Conservation (phyloP, 495 filamentous ascomycete genomes). For the Podospora fimiseda region DNA sequence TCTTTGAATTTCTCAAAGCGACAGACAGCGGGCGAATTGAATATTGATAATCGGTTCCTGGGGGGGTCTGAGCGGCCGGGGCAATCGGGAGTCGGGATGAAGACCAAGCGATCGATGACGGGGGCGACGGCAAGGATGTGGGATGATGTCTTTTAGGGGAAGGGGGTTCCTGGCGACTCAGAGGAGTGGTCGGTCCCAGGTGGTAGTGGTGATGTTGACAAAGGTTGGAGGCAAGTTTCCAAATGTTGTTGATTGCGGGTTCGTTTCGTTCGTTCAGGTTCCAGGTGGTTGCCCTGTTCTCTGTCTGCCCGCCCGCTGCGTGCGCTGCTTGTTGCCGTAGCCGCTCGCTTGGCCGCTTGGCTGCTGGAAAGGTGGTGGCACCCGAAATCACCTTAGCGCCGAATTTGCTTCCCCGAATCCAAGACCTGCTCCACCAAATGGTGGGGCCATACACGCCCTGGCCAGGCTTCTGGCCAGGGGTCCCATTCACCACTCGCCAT, state of each 20-base stretch:
- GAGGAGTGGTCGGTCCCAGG: background rate
- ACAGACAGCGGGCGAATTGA: background rate
- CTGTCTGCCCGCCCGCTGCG: background rate
- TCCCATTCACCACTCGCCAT: background rate
- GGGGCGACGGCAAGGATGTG: background rate
- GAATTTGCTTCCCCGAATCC: background rate
- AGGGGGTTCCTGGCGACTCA: constrained; percentile 8
- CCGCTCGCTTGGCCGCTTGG: constrained; percentile 15
- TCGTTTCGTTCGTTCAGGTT: constrained; percentile 5
- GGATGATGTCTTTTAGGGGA: background rate
- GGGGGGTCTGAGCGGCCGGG: background rate
- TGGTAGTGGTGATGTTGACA: background rate
- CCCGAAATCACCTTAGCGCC: constrained; percentile 12
- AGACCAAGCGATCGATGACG: background rate
- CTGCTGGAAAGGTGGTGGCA: constrained; percentile 1
- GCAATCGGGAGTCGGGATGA: background rate
- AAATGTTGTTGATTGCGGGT: constrained; percentile 14
- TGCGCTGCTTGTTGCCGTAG: constrained; percentile 12
- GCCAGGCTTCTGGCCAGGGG: constrained; percentile 5
- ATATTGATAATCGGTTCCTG: background rate
- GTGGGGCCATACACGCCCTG: too few relatives aligned
- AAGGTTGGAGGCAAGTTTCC: constrained; percentile 1
- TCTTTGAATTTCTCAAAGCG: background rate
- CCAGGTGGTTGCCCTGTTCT: constrained; percentile 1
- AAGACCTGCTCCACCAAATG: background rate